These are phyloP conservation scores for Mycena chlorophos DNA, from an alignment of 768 basidiomycete species.

Conservation along the genomic window DNA sequence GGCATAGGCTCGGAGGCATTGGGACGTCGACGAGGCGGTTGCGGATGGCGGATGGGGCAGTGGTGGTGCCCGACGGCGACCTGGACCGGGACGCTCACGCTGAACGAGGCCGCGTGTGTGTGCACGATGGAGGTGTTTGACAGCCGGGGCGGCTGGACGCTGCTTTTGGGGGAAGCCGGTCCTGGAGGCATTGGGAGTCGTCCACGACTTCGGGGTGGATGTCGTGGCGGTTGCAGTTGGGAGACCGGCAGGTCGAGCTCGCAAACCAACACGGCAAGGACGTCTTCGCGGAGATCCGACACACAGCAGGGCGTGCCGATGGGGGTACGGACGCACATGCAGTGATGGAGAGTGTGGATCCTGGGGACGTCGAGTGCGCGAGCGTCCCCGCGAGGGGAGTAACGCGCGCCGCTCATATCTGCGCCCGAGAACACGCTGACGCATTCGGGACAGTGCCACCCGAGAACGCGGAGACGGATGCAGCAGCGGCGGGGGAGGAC, in stretches of 20 bases:
- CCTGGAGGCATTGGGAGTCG: slow-evolving; percentile 7
- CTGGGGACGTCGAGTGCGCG: background rate
- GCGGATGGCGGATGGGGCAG: slow-evolving; percentile 34
- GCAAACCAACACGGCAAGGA: background rate
- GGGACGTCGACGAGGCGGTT: slow-evolving; percentile 19
- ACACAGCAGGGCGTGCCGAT: background rate
- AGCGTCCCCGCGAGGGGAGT: background rate
- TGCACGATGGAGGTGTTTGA: slow-evolving; percentile 26
- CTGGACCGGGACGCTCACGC: slow-evolving; percentile 23
- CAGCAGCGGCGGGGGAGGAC: background rate
- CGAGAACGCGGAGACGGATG: background rate
- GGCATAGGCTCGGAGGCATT: slow-evolving; percentile 12
- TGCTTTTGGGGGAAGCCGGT: slow-evolving; percentile 23
- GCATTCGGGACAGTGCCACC: no score
- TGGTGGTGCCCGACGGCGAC: slow-evolving; percentile 19
- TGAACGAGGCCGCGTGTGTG: slow-evolving; percentile 1
- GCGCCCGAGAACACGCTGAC: background rate
- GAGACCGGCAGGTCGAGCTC: background rate
- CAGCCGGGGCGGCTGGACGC: slow-evolving; percentile 19
- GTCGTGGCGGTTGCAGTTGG: slow-evolving; percentile 1
- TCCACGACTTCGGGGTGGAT: slow-evolving; percentile 15
- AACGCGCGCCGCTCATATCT: no score
- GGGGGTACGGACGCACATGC: background rate
- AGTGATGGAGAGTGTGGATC: background rate
- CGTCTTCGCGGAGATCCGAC: background rate